phyloP scores from a whole-genome alignment of 2,329 filamentous ascomycete genomes.

The Thermomyces lanuginosus region DNA sequence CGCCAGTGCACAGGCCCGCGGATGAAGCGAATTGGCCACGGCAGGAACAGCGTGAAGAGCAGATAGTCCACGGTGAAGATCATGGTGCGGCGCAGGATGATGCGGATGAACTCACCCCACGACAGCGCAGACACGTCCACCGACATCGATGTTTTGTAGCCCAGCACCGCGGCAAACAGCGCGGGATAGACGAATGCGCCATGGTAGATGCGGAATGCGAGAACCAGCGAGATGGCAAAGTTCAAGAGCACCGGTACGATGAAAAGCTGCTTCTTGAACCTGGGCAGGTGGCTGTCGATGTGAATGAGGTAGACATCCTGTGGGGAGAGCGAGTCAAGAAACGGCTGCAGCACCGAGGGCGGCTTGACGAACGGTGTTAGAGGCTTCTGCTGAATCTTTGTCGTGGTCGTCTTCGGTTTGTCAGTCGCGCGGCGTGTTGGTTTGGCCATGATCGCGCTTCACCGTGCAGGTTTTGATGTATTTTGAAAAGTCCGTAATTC shows the following conservation, averaged over 20 bases:
- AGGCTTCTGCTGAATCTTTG: slow-evolving; percentile 13
- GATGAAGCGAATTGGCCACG: slow-evolving; percentile 60
- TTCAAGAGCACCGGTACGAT: slow-evolving; percentile 65
- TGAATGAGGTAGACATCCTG: slow-evolving; percentile 70
- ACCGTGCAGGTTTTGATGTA: background rate
- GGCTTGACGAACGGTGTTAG: slow-evolving; percentile 54
- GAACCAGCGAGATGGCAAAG: slow-evolving; percentile 44
- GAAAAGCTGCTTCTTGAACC: slow-evolving; percentile 72
- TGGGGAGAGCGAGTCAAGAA: slow-evolving; percentile 50
- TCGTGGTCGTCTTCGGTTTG: slow-evolving; percentile 14
- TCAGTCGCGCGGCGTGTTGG: slow-evolving; percentile 17
- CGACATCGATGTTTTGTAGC: slow-evolving; percentile 48
- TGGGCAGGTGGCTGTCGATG: slow-evolving; percentile 52
- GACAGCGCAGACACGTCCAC: slow-evolving; percentile 43
- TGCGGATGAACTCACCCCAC: slow-evolving; percentile 40
- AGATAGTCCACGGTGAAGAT: slow-evolving; percentile 61
- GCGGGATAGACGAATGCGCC: slow-evolving; percentile 58
- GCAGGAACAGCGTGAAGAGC: slow-evolving; percentile 50
- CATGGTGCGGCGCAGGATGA: slow-evolving; percentile 43
- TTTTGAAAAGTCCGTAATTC: background rate
- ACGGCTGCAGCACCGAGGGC: slow-evolving; percentile 45
- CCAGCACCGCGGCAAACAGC: slow-evolving; percentile 48
- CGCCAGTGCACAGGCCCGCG: slow-evolving; percentile 57
- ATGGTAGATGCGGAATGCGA: slow-evolving; percentile 51
- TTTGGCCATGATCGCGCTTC: slow-evolving; percentile 19